Percentiles rank a stretch among this genome's conserved stretches.
Evolutionary conservation across 176 grass and related monocot genomes (phyloP).

Genomic region (Carex cristatella): DNA sequence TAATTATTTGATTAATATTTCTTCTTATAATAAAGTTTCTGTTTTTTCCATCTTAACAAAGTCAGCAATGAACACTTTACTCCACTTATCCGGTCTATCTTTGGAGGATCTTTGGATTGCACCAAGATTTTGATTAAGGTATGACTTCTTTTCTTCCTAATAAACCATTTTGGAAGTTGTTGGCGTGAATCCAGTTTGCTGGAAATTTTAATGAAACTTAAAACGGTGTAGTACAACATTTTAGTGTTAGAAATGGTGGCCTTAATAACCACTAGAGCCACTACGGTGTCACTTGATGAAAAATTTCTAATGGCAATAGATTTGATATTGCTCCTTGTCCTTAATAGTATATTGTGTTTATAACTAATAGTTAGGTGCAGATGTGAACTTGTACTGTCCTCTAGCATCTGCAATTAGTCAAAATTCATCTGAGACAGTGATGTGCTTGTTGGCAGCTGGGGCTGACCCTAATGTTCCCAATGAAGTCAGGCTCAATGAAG

Average conservation of each 20-base stretch:
- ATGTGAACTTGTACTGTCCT: background rate
- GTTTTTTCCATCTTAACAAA: background rate
- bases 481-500: background rate
- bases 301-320: too few relatives aligned
- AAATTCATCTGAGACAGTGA: background rate
- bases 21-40: background rate
- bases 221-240: background rate
- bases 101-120: background rate
- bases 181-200: background rate
- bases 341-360: background rate
- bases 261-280: too few relatives aligned
- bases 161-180: background rate
- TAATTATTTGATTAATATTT: background rate
- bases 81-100: background rate
- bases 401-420: background rate
- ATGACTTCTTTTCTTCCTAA: background rate
- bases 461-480: background rate
- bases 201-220: background rate
- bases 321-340: background rate
- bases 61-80: background rate
- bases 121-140: background rate
- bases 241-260: background rate
- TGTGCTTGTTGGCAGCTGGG: constrained; percentile 7
- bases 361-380: background rate
- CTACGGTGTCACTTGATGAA: too few relatives aligned